Evolutionary conservation across 306 rosid species (phyloP), one percentile per base, ranked within the genome.

Genomic region (Lithocarpus polystachyus): DNA sequence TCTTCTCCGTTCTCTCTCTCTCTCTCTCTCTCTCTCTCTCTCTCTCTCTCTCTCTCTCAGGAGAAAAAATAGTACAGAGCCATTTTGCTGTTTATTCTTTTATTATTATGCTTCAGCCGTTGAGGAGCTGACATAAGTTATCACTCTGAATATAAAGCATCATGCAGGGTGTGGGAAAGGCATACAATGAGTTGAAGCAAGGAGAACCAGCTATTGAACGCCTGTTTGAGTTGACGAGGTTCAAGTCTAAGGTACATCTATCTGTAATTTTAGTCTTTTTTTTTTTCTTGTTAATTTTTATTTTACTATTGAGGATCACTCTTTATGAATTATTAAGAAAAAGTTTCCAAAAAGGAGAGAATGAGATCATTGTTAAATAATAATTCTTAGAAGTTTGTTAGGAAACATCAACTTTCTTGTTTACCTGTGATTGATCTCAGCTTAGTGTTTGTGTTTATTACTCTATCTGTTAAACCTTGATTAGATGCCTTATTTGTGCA

Each of bases 131-230:
- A 77, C 81, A 72, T 85, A 86, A 82, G 82, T 83, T 85, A 76
- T 90, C 78, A 86, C 79, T 89, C 86, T 87, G 84, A 88, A 86
- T 78, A 68, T 88, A 83, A 83, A 90, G 82, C 82, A 85, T 91
- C 79, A 51, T 18, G 82, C 97, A 94, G 98, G 94, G 90, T 82
- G 85, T 90, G 69, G 98, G 94, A 80, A 92, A 89, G 83, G 94
- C 97, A 81, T 94, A 92, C 86, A 90, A 94, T 82, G 98, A 94
- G 74, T 85, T 88, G 90, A 92, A 86, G 86, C 93, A 90, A 85
- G 98, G 96, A 81, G 97, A 94, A 86, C 97, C 97, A 51, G 93
- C 97, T 18, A 83, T 88, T 37, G 94, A 92, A 75, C 97, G 98
- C 79, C 57, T 94, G 84, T 61, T 88, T 86, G 90, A 89, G 70